Base-by-base conservation (phyloP, 768 basidiomycete genomes). In the Tricholoma furcatifolium region DNA sequence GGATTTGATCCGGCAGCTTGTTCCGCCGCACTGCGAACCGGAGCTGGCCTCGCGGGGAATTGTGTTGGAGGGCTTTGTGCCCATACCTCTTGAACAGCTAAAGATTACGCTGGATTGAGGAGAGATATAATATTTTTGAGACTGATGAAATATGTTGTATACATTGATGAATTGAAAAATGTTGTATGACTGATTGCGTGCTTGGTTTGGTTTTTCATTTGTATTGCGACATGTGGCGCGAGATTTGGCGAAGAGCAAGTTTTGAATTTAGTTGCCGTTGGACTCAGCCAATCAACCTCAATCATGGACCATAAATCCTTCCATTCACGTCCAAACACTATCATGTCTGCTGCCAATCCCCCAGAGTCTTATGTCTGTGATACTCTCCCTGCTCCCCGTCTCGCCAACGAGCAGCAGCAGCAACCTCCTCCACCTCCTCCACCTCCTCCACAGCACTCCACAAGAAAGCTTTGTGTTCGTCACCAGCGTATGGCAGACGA, bases 401-500 rank as follows among this genome's bases (percentile, higher is more conserved):
- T 87, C 31, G 80, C 79, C 35, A 42, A 58, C 58, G 21, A 51
- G 48, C 48, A 54, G 46, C 39, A 54, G 47, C 44, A 21, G 18
- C 44, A 52, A 55, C 47, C 40, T 41, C 17, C 41, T 3, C 46
- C 36, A 45, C 30, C 39, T 27, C 36, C 61, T 7, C 56, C 67
- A 11, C 46, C 70, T 2, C 67, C 67, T 12, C 65, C 70, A 0
- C 60, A 73, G 10, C 72, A 74, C n/a, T 65, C 68, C 2, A 69
- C 78, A 12, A 74, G 91, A 43, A 96, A 93, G 72, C 79, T 97
- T 15, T 98, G 95, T 66, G 85, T 94, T 5, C 74, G 95, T 30
- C 96, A 98, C 70, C 91, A 95, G 73, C 81, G 95, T 43, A 98
- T 96, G 86, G 96, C 96, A 5, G 93, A 98, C 74, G 85, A 96